phyloP scores from a whole-genome alignment of 176 grass and related monocot species.

The Oryza glumipatula region DNA sequence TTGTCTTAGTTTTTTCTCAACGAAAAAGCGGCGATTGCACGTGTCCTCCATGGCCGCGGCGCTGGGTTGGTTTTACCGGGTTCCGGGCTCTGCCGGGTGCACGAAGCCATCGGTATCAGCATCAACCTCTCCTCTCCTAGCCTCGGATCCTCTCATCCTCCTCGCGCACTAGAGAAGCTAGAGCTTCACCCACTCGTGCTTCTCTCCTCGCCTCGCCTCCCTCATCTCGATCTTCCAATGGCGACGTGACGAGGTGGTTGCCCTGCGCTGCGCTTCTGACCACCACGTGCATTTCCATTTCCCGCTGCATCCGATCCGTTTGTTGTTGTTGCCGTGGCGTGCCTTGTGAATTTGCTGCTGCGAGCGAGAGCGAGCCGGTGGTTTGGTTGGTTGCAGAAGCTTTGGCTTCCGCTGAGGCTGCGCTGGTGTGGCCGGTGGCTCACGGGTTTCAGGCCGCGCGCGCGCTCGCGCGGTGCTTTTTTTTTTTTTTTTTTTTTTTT shows the following conservation, averaged over 20 bases:
- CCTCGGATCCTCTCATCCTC: not conserved
- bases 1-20: not conserved
- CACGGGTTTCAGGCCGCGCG: conserved; percentile 41
- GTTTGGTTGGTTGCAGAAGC: conserved; percentile 37
- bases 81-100: not conserved
- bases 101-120: not conserved
- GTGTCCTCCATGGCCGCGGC: not conserved
- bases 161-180: not conserved
- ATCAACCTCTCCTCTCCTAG: not conserved
- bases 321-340: conserved; percentile 1
- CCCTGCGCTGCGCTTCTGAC: not conserved
- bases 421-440: conserved; percentile 18
- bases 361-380: not conserved
- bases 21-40: conserved; percentile 11
- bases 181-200: no score
- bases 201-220: no score
- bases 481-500: conserved; percentile 48
- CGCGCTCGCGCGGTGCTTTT: conserved; percentile 28
- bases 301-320: not conserved
- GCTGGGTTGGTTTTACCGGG: not conserved
- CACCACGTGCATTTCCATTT: conserved; percentile 3
- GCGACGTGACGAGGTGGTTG: conserved; percentile 21
- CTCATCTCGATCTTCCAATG: not conserved
- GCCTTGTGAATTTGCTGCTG: conserved; percentile 30
- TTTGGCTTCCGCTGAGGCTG: conserved; percentile 7